Conservation (phyloP, 148 eudicot genomes). For the Nyssa sinensis region DNA sequence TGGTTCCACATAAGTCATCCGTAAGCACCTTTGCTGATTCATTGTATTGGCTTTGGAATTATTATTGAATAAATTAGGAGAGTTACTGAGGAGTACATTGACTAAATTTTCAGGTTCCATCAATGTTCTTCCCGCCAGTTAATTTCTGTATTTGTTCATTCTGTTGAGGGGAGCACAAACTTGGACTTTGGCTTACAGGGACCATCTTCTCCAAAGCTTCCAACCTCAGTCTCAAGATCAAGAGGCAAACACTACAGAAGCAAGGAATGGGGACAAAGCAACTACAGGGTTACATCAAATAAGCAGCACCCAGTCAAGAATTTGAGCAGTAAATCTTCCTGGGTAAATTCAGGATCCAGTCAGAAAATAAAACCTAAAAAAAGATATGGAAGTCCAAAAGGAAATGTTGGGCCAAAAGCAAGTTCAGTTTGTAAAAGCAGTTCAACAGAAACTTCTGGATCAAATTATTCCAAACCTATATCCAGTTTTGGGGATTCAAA, state of each 20-base stretch:
- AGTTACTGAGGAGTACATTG: neutral
- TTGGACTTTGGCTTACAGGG: slow-evolving; percentile 25
- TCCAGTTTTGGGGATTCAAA: slow-evolving; percentile 11
- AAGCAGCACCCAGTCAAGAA: slow-evolving; percentile 39
- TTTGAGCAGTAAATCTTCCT: slow-evolving; percentile 25
- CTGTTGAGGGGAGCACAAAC: slow-evolving; percentile 29
- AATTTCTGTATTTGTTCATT: slow-evolving; percentile 44
- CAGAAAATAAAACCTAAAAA: slow-evolving; percentile 18
- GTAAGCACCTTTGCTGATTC: slow-evolving; percentile 37
- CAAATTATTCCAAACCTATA: slow-evolving; percentile 11
- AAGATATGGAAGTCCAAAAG: slow-evolving; percentile 14
- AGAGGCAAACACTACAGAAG: slow-evolving; percentile 53
- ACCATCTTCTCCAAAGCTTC: slow-evolving; percentile 49
- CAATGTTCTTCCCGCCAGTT: slow-evolving; percentile 46
- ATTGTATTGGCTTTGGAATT: neutral
- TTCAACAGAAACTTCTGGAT: slow-evolving; percentile 17
- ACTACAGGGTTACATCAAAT: slow-evolving; percentile 11
- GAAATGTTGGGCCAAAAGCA: slow-evolving; percentile 19
- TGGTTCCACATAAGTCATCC: slow-evolving; percentile 61
- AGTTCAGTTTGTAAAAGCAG: slow-evolving; percentile 22
- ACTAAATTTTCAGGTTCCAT: slow-evolving; percentile 52
- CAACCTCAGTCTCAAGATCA: slow-evolving; percentile 55
- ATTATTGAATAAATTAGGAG: neutral
- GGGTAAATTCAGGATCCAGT: slow-evolving; percentile 15
- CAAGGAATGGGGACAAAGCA: slow-evolving; percentile 26